A percentile compares a stretch with the other conserved stretches of the same genome.
These are phyloP conservation scores for Pulicaria dysenterica DNA, from an alignment of 129 eudicot genomes.

Conservation along the genomic window DNA sequence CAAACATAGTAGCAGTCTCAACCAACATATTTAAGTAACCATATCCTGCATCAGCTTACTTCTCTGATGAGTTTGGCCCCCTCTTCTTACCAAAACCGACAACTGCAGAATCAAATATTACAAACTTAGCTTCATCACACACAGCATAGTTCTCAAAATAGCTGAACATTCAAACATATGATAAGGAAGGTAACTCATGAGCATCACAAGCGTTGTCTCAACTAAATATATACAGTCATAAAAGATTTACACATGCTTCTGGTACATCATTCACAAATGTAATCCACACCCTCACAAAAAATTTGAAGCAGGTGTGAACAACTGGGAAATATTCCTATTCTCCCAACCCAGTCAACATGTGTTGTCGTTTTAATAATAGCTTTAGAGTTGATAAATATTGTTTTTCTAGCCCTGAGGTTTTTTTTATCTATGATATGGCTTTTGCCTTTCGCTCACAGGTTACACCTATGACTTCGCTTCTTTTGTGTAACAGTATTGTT, in stretches of 20 bases:
- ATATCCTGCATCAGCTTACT: conserved; percentile 23
- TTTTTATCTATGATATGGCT: too few species aligned
- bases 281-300: too few species aligned
- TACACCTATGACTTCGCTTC: too few species aligned
- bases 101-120: conserved; percentile 33
- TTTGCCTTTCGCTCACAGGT: too few species aligned
- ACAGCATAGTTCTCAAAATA: background rate
- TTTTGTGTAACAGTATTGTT: too few species aligned
- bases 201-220: background rate
- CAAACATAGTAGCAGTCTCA: background rate
- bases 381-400: too few species aligned
- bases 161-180: background rate
- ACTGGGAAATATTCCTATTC: too few species aligned
- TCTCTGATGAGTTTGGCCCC: conserved; percentile 68
- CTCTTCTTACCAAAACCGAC: conserved; percentile 64
- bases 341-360: too few species aligned
- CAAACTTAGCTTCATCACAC: background rate
- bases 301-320: too few species aligned
- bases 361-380: too few species aligned
- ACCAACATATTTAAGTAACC: background rate
- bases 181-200: background rate
- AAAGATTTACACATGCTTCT: background rate
- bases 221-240: background rate
- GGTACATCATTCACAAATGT: too few species aligned
- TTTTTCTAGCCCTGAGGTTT: too few species aligned